Evolutionary conservation across 768 basidiomycete genomes (phyloP).

Genomic region (Cystobasidium tubakii): DNA sequence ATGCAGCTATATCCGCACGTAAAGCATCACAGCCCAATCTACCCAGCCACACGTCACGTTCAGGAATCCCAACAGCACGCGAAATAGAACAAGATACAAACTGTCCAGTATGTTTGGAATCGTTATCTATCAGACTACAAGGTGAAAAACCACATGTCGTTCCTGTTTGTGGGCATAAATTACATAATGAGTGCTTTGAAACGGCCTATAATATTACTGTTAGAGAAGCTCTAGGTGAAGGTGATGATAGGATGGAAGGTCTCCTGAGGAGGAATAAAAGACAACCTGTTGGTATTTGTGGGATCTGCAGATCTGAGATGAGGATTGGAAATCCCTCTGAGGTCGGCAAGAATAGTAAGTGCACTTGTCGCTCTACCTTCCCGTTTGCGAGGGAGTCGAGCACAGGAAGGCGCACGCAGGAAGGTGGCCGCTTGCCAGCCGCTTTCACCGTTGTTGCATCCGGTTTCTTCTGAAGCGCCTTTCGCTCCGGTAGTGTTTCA

Average conservation of each 20-base stretch:
- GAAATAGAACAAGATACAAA: conserved; percentile 68
- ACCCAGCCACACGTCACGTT: neutral
- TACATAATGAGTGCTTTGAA: conserved; percentile 91
- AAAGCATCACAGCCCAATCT: conserved; percentile 12
- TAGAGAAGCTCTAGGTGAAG: conserved; percentile 56
- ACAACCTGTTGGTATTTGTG: conserved; percentile 73
- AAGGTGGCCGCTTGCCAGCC: no score
- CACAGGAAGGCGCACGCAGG: no score
- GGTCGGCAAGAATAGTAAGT: conserved; percentile 73
- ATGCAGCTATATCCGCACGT: neutral
- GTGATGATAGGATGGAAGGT: neutral
- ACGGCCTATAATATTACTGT: conserved; percentile 87
- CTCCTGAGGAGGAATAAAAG: conserved; percentile 26
- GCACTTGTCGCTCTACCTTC: no score
- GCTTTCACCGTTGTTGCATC: no score
- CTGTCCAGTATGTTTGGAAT: conserved; percentile 94
- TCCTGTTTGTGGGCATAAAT: conserved; percentile 92
- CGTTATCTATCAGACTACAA: conserved; percentile 80
- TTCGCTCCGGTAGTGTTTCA: neutral
- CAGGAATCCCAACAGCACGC: neutral
- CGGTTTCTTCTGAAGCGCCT: no score
- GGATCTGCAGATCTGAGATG: conserved; percentile 94
- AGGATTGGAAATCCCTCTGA: conserved; percentile 79
- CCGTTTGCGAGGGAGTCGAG: no score
- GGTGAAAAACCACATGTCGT: conserved; percentile 97